Evolutionary conservation across 352 stramenopile genomes (phyloP).

Genomic region (Aphanomyces invadans): DNA sequence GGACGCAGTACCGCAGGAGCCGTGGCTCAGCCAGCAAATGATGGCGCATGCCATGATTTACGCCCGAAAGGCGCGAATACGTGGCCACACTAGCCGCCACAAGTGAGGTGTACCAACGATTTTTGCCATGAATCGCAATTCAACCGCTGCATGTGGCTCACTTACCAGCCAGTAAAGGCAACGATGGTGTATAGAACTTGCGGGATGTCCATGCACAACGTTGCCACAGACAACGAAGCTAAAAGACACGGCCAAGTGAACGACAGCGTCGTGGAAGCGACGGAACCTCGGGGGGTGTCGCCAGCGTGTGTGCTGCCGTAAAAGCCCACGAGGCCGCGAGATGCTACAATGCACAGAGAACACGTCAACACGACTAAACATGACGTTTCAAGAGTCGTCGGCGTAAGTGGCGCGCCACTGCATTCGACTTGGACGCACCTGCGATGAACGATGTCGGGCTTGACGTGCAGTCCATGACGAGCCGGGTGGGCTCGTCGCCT

Average conservation of each 20-base stretch:
- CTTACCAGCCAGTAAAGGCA: constrained; percentile 40
- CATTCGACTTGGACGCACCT: too few species aligned
- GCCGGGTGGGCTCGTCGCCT: not conserved
- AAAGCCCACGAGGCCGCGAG: not conserved
- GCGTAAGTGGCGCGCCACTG: too few species aligned
- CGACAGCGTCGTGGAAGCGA: not conserved
- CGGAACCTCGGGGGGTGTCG: not conserved
- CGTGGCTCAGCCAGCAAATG: constrained; percentile 58
- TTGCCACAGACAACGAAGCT: not conserved
- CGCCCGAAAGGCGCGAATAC: constrained; percentile 36
- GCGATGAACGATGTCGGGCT: not conserved
- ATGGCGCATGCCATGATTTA: constrained; percentile 48
- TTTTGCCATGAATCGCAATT: too few species aligned
- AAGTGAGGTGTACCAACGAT: not conserved
- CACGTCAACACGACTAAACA: not conserved
- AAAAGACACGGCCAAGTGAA: not conserved
- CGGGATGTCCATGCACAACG: constrained; percentile 44
- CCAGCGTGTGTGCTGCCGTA: not conserved
- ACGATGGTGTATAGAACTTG: constrained; percentile 73
- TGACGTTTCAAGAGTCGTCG: not conserved
- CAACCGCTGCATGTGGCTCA: too few species aligned
- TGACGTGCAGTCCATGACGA: not conserved
- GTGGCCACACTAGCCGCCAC: constrained; percentile 30
- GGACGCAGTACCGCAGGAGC: constrained; percentile 77
- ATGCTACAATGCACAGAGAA: constrained; percentile 12